Evolutionary conservation across 2,329 filamentous ascomycete species (phyloP), one percentile per base, ranked within the genome.

Genomic region (Penicillium sp.): DNA sequence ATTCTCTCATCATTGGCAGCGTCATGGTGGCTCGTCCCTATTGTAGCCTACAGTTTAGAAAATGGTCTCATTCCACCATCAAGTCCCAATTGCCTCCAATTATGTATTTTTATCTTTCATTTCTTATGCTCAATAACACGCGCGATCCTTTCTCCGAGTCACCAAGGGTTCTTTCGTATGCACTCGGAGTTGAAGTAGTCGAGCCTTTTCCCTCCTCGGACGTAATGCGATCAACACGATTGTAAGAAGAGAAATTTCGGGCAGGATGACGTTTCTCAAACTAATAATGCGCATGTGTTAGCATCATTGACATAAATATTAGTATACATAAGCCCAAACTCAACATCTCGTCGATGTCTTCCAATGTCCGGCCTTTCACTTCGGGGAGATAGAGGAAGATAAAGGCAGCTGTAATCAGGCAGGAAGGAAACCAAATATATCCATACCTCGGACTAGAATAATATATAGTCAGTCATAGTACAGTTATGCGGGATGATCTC

Each of bases 301-400:
- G n/a, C 26, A 7, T n/a, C 34, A 16, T 16, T 36, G 4, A 5
- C 4, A 36, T 18, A 6, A 13, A 6, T 16, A 14, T 16, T 6
- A 6, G 14, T 36, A 5, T 6, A 14, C 16, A 8, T 16, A 16
- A 7, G 2, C 2, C 8, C 34, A 27, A 14, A 52, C 67, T 54
- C 65, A 78, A 76, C 78, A 84, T 82, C 59, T 82, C 79, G 48
- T 82, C 79, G 54, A 82, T 81, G 58, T 83, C 79, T 64, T 80
- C 80, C 3, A 82, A 69, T 0, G 76, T 82, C 19, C 78, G 74
- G 43, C 75, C 79, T 66, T 82, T 81, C 47, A 80, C 79, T 62
- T 83, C 81, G 0, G 81, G 81, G 0, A 83, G 67, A 67, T 73
- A 83, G 53, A 81, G 74, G 60, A 73, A 81, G 27, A 80, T 72